Percentiles rank a stretch among this genome's conserved stretches.
Evolutionary conservation across 163 green algal genomes (phyloP).

Genomic region (Chlamydomonas reinhardtii): DNA sequence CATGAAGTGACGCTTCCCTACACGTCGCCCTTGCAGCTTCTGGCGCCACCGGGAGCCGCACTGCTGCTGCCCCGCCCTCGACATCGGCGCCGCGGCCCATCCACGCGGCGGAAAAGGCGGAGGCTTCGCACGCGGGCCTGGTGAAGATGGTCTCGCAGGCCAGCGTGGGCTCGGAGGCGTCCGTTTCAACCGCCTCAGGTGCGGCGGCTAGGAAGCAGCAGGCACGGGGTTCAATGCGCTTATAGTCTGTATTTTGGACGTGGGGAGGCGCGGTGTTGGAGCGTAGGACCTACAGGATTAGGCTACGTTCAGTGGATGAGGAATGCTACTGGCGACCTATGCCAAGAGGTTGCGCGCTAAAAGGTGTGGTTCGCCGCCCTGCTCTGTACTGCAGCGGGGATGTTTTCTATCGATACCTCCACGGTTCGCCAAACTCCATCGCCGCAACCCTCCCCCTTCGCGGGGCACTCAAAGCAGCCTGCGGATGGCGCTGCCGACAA

Average conservation of each 20-base stretch:
- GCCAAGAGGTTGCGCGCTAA: background rate
- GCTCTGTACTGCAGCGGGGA: background rate
- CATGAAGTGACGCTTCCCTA: too few relatives aligned
- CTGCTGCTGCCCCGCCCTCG: background rate
- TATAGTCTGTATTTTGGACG: too few relatives aligned
- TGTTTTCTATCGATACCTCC: constrained; percentile 39
- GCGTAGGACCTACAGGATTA: too few relatives aligned
- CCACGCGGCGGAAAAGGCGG: constrained; percentile 33
- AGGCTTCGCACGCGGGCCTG: constrained; percentile 40
- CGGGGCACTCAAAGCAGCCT: background rate
- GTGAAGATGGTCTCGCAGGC: constrained; percentile 15
- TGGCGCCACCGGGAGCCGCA: too few relatives aligned
- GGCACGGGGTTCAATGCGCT: too few relatives aligned
- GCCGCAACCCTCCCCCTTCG: background rate
- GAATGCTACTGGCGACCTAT: too few relatives aligned
- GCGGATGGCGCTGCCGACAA: background rate
- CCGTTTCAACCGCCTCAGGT: constrained; percentile 48
- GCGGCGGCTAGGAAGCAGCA: background rate
- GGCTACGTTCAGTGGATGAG: too few relatives aligned
- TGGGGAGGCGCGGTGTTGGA: too few relatives aligned
- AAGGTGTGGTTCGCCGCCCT: background rate
- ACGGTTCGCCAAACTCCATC: background rate
- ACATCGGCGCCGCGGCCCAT: constrained; percentile 44
- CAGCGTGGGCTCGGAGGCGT: constrained; percentile 41
- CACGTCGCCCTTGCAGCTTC: too few relatives aligned